A percentile compares a stretch with the other conserved stretches of the same genome.
Conservation (phyloP, 257 asterid species). For the Fraxinus cuspidata region DNA sequence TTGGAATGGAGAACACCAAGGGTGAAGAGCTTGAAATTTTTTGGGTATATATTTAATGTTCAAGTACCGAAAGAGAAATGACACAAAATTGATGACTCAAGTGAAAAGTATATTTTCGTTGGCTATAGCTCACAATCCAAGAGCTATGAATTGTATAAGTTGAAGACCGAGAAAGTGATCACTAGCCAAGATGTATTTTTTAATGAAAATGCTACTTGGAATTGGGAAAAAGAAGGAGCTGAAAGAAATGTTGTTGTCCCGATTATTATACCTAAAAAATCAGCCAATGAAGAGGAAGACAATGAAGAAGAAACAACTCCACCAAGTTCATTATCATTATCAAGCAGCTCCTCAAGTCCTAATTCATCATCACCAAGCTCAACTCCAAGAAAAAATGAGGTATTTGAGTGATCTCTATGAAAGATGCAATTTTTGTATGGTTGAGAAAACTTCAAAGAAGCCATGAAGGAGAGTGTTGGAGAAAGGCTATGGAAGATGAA, state of each 20-base stretch:
- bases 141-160: conserved; percentile 2
- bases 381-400: conserved; percentile 6
- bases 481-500: conserved; percentile 17
- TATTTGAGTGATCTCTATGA: neutral
- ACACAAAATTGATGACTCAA: neutral
- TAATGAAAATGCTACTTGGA: neutral
- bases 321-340: neutral
- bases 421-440: neutral
- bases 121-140: conserved; percentile 6
- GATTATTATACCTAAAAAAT: no score
- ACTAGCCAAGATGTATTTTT: neutral
- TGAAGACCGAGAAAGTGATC: conserved; percentile 1
- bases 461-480: neutral
- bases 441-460: conserved; percentile 4
- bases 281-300: no score
- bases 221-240: no score
- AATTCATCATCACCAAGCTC: neutral
- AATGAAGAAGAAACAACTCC: no score
- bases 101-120: conserved; percentile 2
- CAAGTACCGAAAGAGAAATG: conserved; percentile 4
- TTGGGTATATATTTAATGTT: neutral
- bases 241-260: no score
- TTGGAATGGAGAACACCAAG: neutral
- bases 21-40: neutral
- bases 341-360: neutral